phyloP scores from a whole-genome alignment of 208 protist species.

The Blastocrithidia nonstop region DNA sequence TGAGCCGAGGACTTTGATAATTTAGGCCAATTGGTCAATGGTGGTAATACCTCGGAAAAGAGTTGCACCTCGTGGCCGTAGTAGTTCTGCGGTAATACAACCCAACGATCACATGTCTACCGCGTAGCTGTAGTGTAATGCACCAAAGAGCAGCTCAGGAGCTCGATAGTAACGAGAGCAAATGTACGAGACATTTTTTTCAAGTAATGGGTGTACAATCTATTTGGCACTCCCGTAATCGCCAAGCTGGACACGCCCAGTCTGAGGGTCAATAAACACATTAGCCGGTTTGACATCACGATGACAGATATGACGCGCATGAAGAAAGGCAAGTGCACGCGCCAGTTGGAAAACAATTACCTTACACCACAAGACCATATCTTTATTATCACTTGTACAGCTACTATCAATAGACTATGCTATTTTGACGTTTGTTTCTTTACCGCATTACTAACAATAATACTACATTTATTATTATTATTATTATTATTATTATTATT shows the following conservation, averaged over 20 bases:
- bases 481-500: too few relatives aligned
- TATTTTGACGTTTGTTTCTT: too few relatives aligned
- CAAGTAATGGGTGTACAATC: slow-evolving; percentile 21
- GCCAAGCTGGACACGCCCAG: slow-evolving; percentile 60
- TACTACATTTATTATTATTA: background rate
- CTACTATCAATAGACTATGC: too few relatives aligned
- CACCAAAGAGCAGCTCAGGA: slow-evolving; percentile 87
- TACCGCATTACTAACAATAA: background rate
- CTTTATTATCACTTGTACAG: background rate
- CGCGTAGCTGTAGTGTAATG: slow-evolving; percentile 64
- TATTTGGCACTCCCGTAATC: slow-evolving; percentile 84
- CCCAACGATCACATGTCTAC: slow-evolving; percentile 90
- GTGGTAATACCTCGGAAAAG: slow-evolving; percentile 88
- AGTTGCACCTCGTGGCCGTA: slow-evolving; percentile 45
- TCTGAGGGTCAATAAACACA: slow-evolving; percentile 59
- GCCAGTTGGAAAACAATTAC: slow-evolving; percentile 92
- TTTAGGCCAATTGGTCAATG: slow-evolving; percentile 94
- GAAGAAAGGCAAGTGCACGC: slow-evolving; percentile 89
- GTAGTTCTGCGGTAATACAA: slow-evolving; percentile 93
- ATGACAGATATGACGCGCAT: slow-evolving; percentile 61
- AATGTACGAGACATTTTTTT: slow-evolving; percentile 84
- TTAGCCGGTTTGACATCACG: slow-evolving; percentile 86
- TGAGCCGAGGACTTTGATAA: slow-evolving; percentile 93
- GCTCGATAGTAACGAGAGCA: slow-evolving; percentile 92
- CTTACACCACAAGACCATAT: slow-evolving; percentile 50